phyloP scores from a whole-genome alignment of 176 grass and related monocot species.

The Cenchrus purpureus region DNA sequence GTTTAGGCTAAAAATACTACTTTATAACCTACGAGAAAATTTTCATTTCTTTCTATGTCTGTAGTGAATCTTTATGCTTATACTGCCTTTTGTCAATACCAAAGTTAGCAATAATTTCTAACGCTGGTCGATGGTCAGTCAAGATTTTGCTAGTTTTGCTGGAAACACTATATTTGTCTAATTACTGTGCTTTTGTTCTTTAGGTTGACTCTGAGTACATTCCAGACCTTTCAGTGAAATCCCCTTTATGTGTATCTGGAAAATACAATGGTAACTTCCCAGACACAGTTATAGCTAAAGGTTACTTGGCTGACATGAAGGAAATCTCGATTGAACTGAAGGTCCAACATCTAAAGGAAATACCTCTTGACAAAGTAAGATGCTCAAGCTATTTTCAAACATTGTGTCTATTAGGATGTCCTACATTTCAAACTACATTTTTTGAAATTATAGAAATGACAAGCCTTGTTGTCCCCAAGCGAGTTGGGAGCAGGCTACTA shows the following conservation, averaged over 20 bases:
- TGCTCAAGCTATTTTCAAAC: background rate
- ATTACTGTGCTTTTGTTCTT: constrained; percentile 14
- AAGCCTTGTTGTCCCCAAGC: background rate
- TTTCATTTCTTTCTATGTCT: background rate
- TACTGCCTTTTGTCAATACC: background rate
- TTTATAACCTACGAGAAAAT: background rate
- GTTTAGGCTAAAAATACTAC: background rate
- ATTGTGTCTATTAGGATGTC: background rate
- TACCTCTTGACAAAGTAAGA: constrained; percentile 87
- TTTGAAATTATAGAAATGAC: background rate
- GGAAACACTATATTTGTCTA: constrained; percentile 3
- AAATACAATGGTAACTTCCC: constrained; percentile 84
- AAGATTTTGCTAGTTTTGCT: constrained; percentile 11
- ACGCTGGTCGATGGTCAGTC: background rate
- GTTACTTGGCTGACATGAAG: constrained; percentile 85
- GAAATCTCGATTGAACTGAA: constrained; percentile 81
- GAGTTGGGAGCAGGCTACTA: background rate
- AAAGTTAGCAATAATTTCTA: background rate
- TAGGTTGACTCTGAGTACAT: constrained; percentile 76
- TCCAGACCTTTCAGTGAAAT: constrained; percentile 76
- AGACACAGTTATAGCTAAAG: constrained; percentile 68
- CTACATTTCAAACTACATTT: background rate
- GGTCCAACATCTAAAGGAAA: constrained; percentile 77
- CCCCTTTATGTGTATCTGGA: constrained; percentile 77
- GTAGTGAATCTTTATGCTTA: background rate